Evolutionary conservation across 352 stramenopile genomes (phyloP).

Genomic region (Albugo laibachii): DNA sequence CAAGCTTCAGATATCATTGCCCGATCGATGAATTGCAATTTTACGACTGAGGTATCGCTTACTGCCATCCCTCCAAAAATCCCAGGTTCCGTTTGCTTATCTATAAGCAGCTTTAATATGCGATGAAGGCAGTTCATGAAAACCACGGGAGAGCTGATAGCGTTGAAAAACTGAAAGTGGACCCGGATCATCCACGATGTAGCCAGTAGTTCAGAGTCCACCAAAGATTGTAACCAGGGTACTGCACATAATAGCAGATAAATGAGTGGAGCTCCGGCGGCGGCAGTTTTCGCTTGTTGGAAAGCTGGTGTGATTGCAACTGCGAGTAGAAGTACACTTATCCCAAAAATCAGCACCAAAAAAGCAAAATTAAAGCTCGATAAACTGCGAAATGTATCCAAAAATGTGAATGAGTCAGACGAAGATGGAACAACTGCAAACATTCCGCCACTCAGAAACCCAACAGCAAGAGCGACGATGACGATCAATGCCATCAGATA

Average conservation of each 20-base stretch:
- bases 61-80: too few relatives aligned
- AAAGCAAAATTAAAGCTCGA: slow-evolving; percentile 34
- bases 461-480: slow-evolving; percentile 25
- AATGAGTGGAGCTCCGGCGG: slow-evolving; percentile 31
- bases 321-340: slow-evolving; percentile 46
- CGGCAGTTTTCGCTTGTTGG: slow-evolving; percentile 40
- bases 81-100: too few relatives aligned
- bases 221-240: slow-evolving; percentile 25
- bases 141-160: slow-evolving; percentile 39
- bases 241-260: slow-evolving; percentile 38
- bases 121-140: slow-evolving; percentile 41
- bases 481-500: slow-evolving; percentile 47
- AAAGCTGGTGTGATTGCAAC: slow-evolving; percentile 59
- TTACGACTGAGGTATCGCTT: slow-evolving; percentile 15
- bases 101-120: slow-evolving; percentile 16
- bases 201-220: slow-evolving; percentile 26
- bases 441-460: slow-evolving; percentile 36
- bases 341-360: slow-evolving; percentile 30
- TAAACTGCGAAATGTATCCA: background rate
- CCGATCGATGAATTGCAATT: slow-evolving; percentile 23
- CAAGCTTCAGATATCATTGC: slow-evolving; percentile 16
- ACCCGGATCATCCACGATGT: slow-evolving; percentile 4
- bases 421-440: slow-evolving; percentile 17
- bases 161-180: slow-evolving; percentile 8
- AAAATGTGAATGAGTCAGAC: too few relatives aligned